Evolutionary conservation across 306 rosid genomes (phyloP).

Genomic region (Acacia acuminata): DNA sequence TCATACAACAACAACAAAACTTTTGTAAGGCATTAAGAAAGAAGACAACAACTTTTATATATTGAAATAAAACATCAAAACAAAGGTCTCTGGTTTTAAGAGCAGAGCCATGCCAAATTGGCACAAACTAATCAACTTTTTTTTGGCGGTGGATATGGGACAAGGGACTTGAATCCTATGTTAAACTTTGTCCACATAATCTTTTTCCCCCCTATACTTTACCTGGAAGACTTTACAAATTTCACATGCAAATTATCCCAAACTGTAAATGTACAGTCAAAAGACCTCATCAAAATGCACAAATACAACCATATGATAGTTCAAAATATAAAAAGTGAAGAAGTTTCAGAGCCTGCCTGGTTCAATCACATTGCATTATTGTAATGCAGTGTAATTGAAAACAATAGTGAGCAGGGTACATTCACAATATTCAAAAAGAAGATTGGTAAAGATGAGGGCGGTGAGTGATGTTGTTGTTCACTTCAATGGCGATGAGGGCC

Average conservation of each 20-base stretch:
- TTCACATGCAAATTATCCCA: neutral
- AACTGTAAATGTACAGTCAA: neutral
- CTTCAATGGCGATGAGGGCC: too few relatives aligned
- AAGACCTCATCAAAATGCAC: neutral
- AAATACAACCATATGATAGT: neutral
- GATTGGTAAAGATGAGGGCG: too few relatives aligned
- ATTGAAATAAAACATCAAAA: neutral
- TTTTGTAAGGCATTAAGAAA: neutral
- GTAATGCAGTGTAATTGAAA: too few relatives aligned
- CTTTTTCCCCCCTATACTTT: neutral
- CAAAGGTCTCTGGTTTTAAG: neutral
- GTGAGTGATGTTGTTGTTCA: too few relatives aligned
- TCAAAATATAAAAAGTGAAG: slow-evolving; percentile 23
- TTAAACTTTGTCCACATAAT: neutral
- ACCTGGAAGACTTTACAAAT: neutral
- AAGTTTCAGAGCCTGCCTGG: neutral
- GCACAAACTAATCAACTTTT: neutral
- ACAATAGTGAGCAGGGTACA: too few relatives aligned
- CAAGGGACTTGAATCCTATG: neutral
- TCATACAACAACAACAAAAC: neutral
- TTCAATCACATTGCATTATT: too few relatives aligned
- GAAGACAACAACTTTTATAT: neutral
- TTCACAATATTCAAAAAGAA: too few relatives aligned
- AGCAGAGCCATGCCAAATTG: neutral
- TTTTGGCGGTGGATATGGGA: neutral